These are phyloP conservation scores for Plasmopara halstedii DNA, from an alignment of 352 stramenopile genomes.

Conservation along the genomic window DNA sequence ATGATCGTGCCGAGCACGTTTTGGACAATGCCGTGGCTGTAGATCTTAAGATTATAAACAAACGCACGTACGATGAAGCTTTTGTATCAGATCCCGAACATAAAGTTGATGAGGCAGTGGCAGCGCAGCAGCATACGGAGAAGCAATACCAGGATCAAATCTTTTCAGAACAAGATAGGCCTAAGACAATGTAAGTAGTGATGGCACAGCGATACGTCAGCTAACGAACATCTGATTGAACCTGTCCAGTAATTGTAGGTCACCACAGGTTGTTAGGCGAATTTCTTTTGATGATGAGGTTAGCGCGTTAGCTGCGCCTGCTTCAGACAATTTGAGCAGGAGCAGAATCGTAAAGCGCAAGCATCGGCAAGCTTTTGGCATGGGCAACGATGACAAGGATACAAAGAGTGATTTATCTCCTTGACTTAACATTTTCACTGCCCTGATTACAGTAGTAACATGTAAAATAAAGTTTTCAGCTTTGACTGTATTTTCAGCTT, in stretches of 20 bases:
- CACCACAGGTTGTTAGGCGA: slow-evolving; percentile 22
- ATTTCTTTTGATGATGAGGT: slow-evolving; percentile 29
- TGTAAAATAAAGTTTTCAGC: not conserved
- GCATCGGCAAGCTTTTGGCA: slow-evolving; percentile 19
- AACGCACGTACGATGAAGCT: slow-evolving; percentile 24
- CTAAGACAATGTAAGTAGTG: slow-evolving; percentile 19
- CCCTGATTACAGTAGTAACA: slow-evolving; percentile 3
- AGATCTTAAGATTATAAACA: slow-evolving; percentile 12
- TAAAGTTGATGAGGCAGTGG: slow-evolving; percentile 5
- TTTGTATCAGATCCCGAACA: slow-evolving; percentile 20
- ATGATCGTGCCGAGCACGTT: not conserved
- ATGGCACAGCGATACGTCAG: not conserved
- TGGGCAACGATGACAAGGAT: slow-evolving; percentile 24
- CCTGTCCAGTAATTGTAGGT: slow-evolving; percentile 11
- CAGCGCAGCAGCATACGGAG: slow-evolving; percentile 4
- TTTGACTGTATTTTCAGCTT: not conserved
- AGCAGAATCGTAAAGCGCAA: slow-evolving; percentile 19
- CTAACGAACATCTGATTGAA: slow-evolving; percentile 3
- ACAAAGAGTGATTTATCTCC: slow-evolving; percentile 25
- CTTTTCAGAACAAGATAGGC: slow-evolving; percentile 6
- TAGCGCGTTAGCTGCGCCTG: slow-evolving; percentile 6
- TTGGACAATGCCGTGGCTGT: not conserved
- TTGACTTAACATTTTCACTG: slow-evolving; percentile 20
- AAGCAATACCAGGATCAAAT: slow-evolving; percentile 20
- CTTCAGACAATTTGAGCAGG: slow-evolving; percentile 3